A percentile compares a stretch with the other conserved stretches of the same genome.
Conservation (phyloP, 257 asterid species). For the Solanum gracilifrons region DNA sequence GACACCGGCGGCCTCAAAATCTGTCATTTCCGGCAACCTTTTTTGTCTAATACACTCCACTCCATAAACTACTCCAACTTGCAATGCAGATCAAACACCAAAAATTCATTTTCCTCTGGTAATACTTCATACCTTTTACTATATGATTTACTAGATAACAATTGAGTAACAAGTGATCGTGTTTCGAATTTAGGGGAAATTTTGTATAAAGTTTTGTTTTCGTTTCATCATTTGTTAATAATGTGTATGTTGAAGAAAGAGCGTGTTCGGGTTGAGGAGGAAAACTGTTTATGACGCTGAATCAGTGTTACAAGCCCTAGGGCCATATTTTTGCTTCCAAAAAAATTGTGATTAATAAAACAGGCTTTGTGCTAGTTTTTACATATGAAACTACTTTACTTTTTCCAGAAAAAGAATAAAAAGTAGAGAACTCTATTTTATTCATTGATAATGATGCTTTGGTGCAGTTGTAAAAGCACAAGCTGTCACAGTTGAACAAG, state of each 20-base stretch:
- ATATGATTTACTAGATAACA: background rate
- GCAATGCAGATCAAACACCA: conserved; percentile 33
- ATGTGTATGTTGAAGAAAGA: background rate
- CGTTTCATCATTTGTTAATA: background rate
- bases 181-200: background rate
- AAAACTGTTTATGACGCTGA: too few species aligned
- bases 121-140: background rate
- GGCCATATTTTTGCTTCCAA: background rate
- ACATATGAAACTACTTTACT: too few species aligned
- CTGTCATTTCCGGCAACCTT: conserved; percentile 15
- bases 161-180: background rate
- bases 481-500: conserved; percentile 51
- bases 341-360: background rate
- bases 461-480: conserved; percentile 61
- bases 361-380: too few species aligned
- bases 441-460: background rate
- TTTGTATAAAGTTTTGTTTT: background rate
- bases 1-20: conserved; percentile 10
- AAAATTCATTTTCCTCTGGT: conserved; percentile 46
- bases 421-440: background rate
- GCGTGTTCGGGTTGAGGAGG: background rate
- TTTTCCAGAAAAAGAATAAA: background rate
- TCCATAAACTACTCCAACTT: background rate
- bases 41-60: conserved; percentile 20
- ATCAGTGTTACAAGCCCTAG: too few species aligned